A percentile compares a stretch with the other conserved stretches of the same genome.
phyloP scores from a whole-genome alignment of 2,329 filamentous ascomycete genomes.

The Fusarium foetens region DNA sequence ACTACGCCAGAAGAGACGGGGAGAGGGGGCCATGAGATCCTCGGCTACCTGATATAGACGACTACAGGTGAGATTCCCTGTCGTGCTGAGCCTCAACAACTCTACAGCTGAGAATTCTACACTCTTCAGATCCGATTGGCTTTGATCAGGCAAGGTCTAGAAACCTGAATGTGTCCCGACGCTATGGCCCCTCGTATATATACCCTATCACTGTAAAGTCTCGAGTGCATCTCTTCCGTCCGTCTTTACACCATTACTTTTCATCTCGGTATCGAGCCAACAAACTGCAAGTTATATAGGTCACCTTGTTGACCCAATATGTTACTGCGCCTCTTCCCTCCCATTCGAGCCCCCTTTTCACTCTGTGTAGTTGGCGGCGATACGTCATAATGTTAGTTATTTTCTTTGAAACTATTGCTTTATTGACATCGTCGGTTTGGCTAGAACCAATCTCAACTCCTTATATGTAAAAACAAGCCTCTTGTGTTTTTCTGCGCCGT shows the following conservation, averaged over 20 bases:
- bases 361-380: neutral
- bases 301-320: neutral
- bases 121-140: neutral
- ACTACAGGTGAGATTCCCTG: neutral
- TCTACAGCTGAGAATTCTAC: neutral
- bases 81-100: slow-evolving; percentile 21
- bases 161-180: neutral
- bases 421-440: slow-evolving; percentile 14
- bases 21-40: slow-evolving; percentile 5
- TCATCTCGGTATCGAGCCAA: neutral
- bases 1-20: neutral
- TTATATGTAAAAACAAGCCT: slow-evolving; percentile 22
- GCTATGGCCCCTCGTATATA: neutral
- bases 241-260: no score
- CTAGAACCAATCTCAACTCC: slow-evolving; percentile 19
- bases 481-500: slow-evolving; percentile 35
- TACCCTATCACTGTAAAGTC: neutral
- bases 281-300: neutral
- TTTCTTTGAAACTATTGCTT: slow-evolving; percentile 11
- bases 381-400: neutral
- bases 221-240: neutral
- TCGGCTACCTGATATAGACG: neutral
- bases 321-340: neutral
- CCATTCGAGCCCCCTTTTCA: neutral
- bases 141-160: neutral